Conservation (phyloP, 2,329 filamentous ascomycete genomes). For the Ceratocystis diversiconidia region DNA sequence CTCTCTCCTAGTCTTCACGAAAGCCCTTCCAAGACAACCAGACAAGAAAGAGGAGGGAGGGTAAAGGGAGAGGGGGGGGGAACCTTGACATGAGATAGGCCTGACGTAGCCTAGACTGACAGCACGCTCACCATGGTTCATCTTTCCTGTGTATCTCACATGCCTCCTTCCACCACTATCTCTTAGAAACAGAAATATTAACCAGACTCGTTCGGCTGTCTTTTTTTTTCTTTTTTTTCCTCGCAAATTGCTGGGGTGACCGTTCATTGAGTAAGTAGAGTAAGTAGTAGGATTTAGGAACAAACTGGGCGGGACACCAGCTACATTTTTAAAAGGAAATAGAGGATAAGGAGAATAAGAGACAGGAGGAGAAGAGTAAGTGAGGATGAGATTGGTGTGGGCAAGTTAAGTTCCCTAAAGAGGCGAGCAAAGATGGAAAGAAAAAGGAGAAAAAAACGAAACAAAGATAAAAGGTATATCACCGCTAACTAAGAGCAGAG, state of each 20-base stretch:
- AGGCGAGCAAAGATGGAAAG: not conserved
- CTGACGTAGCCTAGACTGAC: too few relatives aligned
- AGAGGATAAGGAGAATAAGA: not conserved
- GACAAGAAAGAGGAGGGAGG: too few relatives aligned
- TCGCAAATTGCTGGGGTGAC: not conserved
- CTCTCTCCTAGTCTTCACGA: not conserved
- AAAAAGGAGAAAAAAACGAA: conserved; percentile 2
- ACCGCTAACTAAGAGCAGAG: conserved; percentile 6
- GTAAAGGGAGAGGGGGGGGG: too few relatives aligned
- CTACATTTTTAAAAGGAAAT: not conserved
- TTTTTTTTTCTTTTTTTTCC: not conserved
- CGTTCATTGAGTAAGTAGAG: not conserved
- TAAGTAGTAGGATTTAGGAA: not conserved
- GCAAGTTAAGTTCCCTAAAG: not conserved
- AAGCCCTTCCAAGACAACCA: too few relatives aligned
- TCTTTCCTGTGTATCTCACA: too few relatives aligned
- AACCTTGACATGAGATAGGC: too few relatives aligned
- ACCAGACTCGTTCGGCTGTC: not conserved
- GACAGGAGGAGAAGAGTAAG: not conserved
- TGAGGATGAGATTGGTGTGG: not conserved
- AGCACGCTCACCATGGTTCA: too few relatives aligned
- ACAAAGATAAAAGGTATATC: conserved; percentile 14
- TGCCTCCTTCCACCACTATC: not conserved
- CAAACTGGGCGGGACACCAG: not conserved
- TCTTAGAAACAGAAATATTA: not conserved